phyloP scores from a whole-genome alignment of 352 stramenopile genomes.

The Pythium myriotylum region DNA sequence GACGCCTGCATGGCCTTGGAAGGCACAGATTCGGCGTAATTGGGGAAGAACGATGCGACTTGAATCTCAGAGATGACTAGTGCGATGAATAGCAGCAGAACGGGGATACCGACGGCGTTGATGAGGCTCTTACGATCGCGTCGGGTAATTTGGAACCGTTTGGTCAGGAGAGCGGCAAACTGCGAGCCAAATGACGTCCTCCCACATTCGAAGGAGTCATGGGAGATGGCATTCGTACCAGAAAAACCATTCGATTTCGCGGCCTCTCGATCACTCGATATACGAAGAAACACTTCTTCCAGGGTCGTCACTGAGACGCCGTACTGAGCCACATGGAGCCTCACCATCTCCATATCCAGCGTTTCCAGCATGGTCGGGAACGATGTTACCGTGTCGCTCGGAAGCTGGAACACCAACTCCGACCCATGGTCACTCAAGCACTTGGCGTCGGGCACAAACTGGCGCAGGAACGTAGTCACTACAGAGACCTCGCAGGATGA shows the following conservation, averaged over 20 bases:
- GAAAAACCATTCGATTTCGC: slow-evolving; percentile 55
- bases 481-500: slow-evolving; percentile 37
- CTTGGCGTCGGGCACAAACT: slow-evolving; percentile 65
- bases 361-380: slow-evolving; percentile 93
- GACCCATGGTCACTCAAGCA: slow-evolving; percentile 92
- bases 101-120: slow-evolving; percentile 71
- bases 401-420: slow-evolving; percentile 96
- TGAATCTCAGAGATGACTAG: slow-evolving; percentile 54
- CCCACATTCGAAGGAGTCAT: slow-evolving; percentile 69
- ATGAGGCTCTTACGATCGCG: slow-evolving; percentile 71
- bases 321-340: slow-evolving; percentile 73
- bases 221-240: slow-evolving; percentile 53
- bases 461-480: slow-evolving; percentile 41
- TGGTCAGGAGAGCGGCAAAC: slow-evolving; percentile 58
- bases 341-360: slow-evolving; percentile 55
- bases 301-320: slow-evolving; percentile 88
- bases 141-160: slow-evolving; percentile 52
- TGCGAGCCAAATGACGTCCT: slow-evolving; percentile 51
- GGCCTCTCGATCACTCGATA: slow-evolving; percentile 41
- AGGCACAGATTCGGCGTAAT: slow-evolving; percentile 24
- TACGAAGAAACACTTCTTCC: slow-evolving; percentile 91
- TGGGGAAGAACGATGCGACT: slow-evolving; percentile 49
- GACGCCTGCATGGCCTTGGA: slow-evolving; percentile 34
- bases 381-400: slow-evolving; percentile 61
- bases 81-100: slow-evolving; percentile 45